Base-by-base conservation (phyloP, 2,329 filamentous ascomycete genomes). In the Ambrosiella beaveri region DNA sequence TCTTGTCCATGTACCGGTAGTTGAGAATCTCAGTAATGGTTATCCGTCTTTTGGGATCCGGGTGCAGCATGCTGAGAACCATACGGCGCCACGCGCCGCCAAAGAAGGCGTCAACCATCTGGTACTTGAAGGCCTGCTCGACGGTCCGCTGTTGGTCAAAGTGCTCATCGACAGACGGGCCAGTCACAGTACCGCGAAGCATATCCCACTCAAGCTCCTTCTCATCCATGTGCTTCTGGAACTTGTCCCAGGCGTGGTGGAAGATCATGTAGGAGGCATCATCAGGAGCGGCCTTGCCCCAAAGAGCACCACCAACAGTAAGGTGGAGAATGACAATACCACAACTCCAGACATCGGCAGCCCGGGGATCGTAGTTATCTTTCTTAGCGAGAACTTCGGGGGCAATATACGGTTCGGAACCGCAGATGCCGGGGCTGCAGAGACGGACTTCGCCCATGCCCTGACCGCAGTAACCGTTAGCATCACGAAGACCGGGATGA, bases 301-400 rank as follows among this genome's bases (percentile, higher is more conserved):
- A 95, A 7, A 90, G 78, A 51, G 79, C 82, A 19, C 81, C 86
- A 49, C 80, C 79, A 65, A 85, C 86, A 44, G 79, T 80, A 62
- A 95, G 79, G 62, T 85, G 83, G 60, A 95, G 73, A 76, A 88
- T 91, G 63, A 93, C 84, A 59, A 95, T 83, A 27, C 84, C 89
- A 55, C 85, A 85, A 57, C 85, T 85, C 89, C 89, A 95, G 11
- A 94, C 84, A 65, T 95, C 89, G 11, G 94, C 73, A 3, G 84
- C 80, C 51, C 88, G 82, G 1, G 89, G 84, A 66, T 95, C 89
- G 64, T 78, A 82, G 56, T 74, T 69, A 65, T 71, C 69, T 62
- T 81, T 74, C 73, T 86, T 87, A 51, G 75, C 76, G 40, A 93
- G 73, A 4, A 95, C 86, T 68, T 95, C 88, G 1, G 89, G 89